Evolutionary conservation across 805 yeast species (phyloP), one percentile per base, ranked within the genome.

Genomic region (Starmerella kuoi): DNA sequence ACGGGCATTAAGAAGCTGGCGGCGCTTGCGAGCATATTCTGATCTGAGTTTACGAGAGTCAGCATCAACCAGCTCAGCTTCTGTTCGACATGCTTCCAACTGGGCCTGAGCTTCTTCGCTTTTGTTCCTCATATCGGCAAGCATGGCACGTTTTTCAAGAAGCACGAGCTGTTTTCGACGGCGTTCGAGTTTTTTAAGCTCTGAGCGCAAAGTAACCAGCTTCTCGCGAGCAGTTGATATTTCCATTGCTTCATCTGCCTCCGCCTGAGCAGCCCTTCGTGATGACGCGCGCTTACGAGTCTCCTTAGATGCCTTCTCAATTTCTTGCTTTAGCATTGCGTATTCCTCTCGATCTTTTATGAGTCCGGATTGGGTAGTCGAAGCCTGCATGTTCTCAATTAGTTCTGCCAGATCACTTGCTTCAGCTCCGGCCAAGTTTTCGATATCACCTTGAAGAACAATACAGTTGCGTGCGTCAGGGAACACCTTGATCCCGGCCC

Each of bases 361-460:
- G 6, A 66, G 61, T 0, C 95, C 82, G 0, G 95, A 95, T 46
- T 93, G 80, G 3, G 22, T n/a, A n/a, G 17, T 14, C 12, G 38
- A 25, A 11, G 37, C 31, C 33, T 33, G 30, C 22, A 91, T 76
- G 14, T 75, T 75, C 61, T 91, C 98, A 41, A 91, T 65, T 47
- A 87, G 61, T 34, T 64, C 68, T 2, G 93, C 74, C 46, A 91
- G 67, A 30, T 85, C 94, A 20, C 61, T 60, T 0, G 96, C 75
- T 0, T 88, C 75, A 58, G 87, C 94, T 0, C 94, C 71, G 0
- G 97, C 97, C 31, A 91, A 77, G 52, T 77, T 80, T 59, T 88
- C 97, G 38, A 91, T 94, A 57, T 88, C 97, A 46, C 98, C 97
- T 65, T 91, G 98, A 57, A 88, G 86, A 6, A 91, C 97, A 46